Evolutionary conservation across 1,284 basidiomycete species (phyloP).

Genomic region (Naganishia sp.): DNA sequence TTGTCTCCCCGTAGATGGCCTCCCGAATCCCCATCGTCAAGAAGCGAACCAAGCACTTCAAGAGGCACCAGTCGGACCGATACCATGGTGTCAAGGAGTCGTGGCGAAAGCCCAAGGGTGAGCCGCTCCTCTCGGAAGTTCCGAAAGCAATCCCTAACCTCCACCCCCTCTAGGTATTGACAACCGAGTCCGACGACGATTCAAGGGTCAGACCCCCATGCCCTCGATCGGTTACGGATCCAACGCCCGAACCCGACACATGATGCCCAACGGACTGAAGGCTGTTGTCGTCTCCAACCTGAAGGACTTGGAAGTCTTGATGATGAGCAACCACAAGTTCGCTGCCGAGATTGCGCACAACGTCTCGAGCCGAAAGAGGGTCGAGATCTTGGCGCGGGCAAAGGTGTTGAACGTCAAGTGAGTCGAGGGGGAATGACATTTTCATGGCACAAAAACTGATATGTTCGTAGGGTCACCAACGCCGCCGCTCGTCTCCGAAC

Average conservation of each 20-base stretch:
- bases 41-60: conserved; percentile 94
- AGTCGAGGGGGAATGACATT: conserved; percentile 32
- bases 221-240: conserved; percentile 71
- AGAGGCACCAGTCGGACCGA: conserved; percentile 97
- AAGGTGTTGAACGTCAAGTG: conserved; percentile 81
- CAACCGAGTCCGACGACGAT: conserved; percentile 85
- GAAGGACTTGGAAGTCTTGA: conserved; percentile 84
- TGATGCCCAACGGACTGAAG: conserved; percentile 91
- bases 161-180: conserved; percentile 65
- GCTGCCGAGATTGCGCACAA: conserved; percentile 97
- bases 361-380: conserved; percentile 95
- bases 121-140: neutral
- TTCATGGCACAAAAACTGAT: neutral
- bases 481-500: conserved; percentile 90
- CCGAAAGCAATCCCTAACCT: neutral
- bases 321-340: conserved; percentile 98
- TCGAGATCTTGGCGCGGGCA: conserved; percentile 83
- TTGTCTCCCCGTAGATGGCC: conserved; percentile 61
- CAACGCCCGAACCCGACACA: conserved; percentile 77
- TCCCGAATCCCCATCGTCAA: conserved; percentile 88
- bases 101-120: conserved; percentile 91
- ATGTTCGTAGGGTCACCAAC: conserved; percentile 75
- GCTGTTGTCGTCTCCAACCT: conserved; percentile 92
- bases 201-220: conserved; percentile 94
- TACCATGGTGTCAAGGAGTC: conserved; percentile 92